Evolutionary conservation across 2,329 filamentous ascomycete species (phyloP).

Genomic region (Ascochyta pisi): DNA sequence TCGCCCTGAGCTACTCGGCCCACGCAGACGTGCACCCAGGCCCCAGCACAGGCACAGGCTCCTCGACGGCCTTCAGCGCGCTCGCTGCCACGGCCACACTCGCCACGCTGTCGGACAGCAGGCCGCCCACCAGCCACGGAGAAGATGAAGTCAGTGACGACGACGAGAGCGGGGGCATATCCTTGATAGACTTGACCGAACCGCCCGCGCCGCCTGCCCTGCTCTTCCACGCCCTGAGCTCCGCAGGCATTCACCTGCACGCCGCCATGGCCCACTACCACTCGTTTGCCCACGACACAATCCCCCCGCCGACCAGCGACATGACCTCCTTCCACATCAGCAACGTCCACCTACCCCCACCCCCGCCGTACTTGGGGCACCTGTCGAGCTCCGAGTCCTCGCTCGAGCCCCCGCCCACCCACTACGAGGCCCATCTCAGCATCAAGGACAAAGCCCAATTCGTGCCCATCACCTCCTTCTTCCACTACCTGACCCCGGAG

Average conservation of each 20-base stretch:
- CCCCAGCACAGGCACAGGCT: constrained; percentile 3
- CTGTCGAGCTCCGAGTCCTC: constrained; percentile 26
- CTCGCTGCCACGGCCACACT: constrained; percentile 37
- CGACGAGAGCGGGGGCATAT: constrained; percentile 37
- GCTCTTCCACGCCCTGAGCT: constrained; percentile 1
- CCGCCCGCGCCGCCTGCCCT: constrained; percentile 13
- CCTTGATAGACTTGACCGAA: constrained; percentile 25
- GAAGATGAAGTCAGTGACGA: constrained; percentile 27
- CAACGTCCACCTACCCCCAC: constrained; percentile 20
- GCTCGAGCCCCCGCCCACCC: constrained; percentile 31
- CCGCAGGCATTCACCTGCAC: constrained; percentile 19
- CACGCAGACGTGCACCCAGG: constrained; percentile 8
- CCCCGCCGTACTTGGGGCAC: constrained; percentile 19
- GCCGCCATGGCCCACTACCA: constrained; percentile 26
- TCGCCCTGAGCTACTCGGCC: constrained; percentile 19
- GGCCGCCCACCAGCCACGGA: constrained; percentile 36
- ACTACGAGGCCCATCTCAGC: constrained; percentile 38
- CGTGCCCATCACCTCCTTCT: constrained; percentile 38
- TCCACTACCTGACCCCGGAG: constrained; percentile 26
- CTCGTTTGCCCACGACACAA: constrained; percentile 17
- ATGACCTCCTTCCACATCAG: constrained; percentile 23
- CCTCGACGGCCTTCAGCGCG: constrained; percentile 27
- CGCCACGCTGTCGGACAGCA: constrained; percentile 39
- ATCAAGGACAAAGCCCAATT: constrained; percentile 41
- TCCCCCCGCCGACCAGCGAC: constrained; percentile 15